Conservation (phyloP, 805 yeast species). For the Hanseniaspora pseudoguilliermondii region DNA sequence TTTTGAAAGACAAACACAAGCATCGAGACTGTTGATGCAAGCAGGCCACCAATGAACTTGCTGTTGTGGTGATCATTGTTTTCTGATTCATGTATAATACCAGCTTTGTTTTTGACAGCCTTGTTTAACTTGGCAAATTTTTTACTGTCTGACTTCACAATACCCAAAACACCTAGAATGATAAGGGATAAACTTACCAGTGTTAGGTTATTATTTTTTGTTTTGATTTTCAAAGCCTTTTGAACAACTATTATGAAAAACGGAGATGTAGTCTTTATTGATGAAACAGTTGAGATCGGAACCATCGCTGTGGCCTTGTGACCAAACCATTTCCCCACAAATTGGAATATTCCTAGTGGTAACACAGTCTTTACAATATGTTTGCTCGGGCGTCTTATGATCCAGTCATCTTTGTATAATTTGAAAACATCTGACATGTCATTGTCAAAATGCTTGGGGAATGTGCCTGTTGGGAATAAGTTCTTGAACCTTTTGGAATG, state of each 20-base stretch:
- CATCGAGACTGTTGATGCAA: conserved; percentile 55
- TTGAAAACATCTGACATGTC: conserved; percentile 17
- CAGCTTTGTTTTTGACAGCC: not conserved
- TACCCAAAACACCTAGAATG: conserved; percentile 24
- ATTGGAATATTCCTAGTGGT: conserved; percentile 57
- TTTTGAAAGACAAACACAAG: conserved; percentile 74
- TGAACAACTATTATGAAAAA: conserved; percentile 47
- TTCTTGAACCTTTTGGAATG: conserved; percentile 24
- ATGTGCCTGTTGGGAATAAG: conserved; percentile 42
- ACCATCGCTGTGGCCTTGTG: conserved; percentile 53
- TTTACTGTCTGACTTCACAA: conserved; percentile 14
- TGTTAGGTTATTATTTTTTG: conserved; percentile 15
- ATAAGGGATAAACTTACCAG: conserved; percentile 21
- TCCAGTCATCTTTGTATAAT: conserved; percentile 17
- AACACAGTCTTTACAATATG: conserved; percentile 38
- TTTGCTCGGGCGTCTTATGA: conserved; percentile 26
- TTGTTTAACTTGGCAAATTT: conserved; percentile 19
- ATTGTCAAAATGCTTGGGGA: conserved; percentile 31
- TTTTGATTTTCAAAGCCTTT: conserved; percentile 8
- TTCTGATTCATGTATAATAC: not conserved
- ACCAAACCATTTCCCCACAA: conserved; percentile 49
- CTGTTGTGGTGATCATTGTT: conserved; percentile 4
- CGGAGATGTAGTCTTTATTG: conserved; percentile 58
- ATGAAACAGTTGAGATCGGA: conserved; percentile 57
- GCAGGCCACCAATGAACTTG: conserved; percentile 37